phyloP scores from a whole-genome alignment of 2,329 filamentous ascomycete species.

The Fusarium sp. region DNA sequence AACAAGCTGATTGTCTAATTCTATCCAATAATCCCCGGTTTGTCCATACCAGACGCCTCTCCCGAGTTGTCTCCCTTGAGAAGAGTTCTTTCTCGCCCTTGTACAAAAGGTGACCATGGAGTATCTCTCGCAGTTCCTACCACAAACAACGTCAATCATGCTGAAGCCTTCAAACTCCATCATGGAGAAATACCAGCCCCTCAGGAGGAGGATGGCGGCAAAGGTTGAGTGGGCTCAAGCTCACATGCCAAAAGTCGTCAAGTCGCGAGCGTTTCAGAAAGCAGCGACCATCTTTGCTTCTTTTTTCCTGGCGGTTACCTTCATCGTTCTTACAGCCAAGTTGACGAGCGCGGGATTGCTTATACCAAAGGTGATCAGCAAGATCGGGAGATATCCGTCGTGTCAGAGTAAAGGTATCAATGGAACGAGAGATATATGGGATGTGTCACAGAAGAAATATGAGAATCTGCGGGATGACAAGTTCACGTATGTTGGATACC shows the following conservation, averaged over 20 bases:
- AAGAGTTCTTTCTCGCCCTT: background rate
- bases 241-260: constrained; percentile 26
- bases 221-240: constrained; percentile 25
- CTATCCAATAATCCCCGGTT: constrained; percentile 2
- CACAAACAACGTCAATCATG: constrained; percentile 22
- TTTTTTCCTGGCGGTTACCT: constrained; percentile 23
- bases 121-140: constrained; percentile 10
- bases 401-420: constrained; percentile 37
- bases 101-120: constrained; percentile 17
- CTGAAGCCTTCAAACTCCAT: constrained; percentile 27
- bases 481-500: constrained; percentile 48
- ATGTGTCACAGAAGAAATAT: constrained; percentile 45
- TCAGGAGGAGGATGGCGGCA: constrained; percentile 17
- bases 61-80: constrained; percentile 20
- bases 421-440: constrained; percentile 39
- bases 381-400: constrained; percentile 34
- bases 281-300: constrained; percentile 20
- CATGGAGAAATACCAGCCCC: constrained; percentile 27
- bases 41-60: constrained; percentile 32
- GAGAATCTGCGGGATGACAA: constrained; percentile 48
- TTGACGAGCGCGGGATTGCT: constrained; percentile 38
- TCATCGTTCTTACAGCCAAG: constrained; percentile 35
- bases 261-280: constrained; percentile 41
- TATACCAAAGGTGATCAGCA: constrained; percentile 35
- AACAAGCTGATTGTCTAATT: background rate